These are phyloP conservation scores for Pythium myriotylum DNA, from an alignment of 352 stramenopile genomes.

Conservation along the genomic window DNA sequence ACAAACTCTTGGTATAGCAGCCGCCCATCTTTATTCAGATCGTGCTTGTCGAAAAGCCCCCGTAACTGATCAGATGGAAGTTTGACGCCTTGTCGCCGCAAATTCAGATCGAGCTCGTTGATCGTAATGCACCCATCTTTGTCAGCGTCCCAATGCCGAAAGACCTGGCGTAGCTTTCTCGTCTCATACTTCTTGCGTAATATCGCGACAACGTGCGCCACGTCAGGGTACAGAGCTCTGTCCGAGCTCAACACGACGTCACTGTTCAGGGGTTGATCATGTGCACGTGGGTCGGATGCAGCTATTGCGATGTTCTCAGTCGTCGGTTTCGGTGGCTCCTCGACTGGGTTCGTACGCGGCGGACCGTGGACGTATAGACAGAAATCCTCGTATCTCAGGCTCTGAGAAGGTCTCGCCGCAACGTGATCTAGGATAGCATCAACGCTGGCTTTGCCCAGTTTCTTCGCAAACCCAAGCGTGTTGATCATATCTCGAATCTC, in stretches of 20 bases:
- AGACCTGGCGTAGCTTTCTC: constrained; percentile 41
- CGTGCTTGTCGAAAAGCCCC: constrained; percentile 45
- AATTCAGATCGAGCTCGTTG: constrained; percentile 46
- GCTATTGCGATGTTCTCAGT: not conserved
- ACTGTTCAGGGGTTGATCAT: not conserved
- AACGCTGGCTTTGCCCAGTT: constrained; percentile 40
- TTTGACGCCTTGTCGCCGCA: constrained; percentile 44
- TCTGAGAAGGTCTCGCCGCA: constrained; percentile 29
- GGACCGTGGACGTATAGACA: constrained; percentile 35
- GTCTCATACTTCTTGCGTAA: constrained; percentile 55
- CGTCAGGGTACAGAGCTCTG: constrained; percentile 35
- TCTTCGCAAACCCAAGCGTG: constrained; percentile 38
- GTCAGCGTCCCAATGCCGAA: constrained; percentile 63
- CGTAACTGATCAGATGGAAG: constrained; percentile 38
- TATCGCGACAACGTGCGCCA: constrained; percentile 41
- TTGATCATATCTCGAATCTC: constrained; percentile 55
- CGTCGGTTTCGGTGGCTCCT: not conserved
- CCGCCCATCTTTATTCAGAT: constrained; percentile 41
- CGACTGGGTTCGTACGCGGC: not conserved
- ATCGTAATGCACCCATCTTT: constrained; percentile 54
- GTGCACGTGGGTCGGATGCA: too few species aligned
- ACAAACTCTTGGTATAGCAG: constrained; percentile 57
- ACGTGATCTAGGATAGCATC: constrained; percentile 46
- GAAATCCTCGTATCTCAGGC: constrained; percentile 55
- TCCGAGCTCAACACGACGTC: constrained; percentile 15